Percentiles rank a stretch among this genome's conserved stretches.
These are phyloP conservation scores for Penicillium lividum DNA, from an alignment of 495 filamentous ascomycete genomes.

Conservation along the genomic window DNA sequence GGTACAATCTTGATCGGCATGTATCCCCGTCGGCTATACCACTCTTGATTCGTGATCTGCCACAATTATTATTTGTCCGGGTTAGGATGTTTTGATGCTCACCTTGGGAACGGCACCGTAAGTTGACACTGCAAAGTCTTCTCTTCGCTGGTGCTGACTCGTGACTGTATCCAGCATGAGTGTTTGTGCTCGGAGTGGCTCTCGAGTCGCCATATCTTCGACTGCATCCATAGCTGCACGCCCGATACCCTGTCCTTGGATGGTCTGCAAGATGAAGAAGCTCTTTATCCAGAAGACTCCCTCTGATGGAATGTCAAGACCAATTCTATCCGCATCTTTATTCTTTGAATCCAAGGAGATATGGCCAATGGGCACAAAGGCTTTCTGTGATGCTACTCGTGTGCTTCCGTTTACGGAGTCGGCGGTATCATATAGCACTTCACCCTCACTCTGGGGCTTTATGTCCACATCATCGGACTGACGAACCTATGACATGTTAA, in stretches of 20 bases:
- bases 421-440: conserved; percentile 28
- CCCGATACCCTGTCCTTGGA: conserved; percentile 29
- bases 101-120: conserved; percentile 29
- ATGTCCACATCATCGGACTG: conserved; percentile 10
- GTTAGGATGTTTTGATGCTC: not conserved
- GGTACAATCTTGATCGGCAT: conserved; percentile 18
- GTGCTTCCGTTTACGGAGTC: conserved; percentile 19
- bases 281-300: conserved; percentile 32
- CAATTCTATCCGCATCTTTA: conserved; percentile 18
- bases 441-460: conserved; percentile 6
- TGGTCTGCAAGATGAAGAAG: conserved; percentile 23
- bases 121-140: conserved; percentile 24
- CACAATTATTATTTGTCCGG: not conserved
- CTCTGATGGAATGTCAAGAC: conserved; percentile 22
- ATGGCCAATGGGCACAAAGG: conserved; percentile 32
- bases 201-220: conserved; percentile 27
- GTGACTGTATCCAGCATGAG: conserved; percentile 27
- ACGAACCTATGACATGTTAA: conserved; percentile 9
- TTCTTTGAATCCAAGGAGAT: conserved; percentile 32
- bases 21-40: conserved; percentile 23
- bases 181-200: conserved; percentile 25
- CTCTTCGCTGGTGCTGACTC: conserved; percentile 19
- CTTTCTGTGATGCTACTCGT: conserved; percentile 16
- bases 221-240: conserved; percentile 32
- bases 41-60: conserved; percentile 21